Base-by-base conservation (phyloP, 257 asterid species). In the Salvia rosmarinus region DNA sequence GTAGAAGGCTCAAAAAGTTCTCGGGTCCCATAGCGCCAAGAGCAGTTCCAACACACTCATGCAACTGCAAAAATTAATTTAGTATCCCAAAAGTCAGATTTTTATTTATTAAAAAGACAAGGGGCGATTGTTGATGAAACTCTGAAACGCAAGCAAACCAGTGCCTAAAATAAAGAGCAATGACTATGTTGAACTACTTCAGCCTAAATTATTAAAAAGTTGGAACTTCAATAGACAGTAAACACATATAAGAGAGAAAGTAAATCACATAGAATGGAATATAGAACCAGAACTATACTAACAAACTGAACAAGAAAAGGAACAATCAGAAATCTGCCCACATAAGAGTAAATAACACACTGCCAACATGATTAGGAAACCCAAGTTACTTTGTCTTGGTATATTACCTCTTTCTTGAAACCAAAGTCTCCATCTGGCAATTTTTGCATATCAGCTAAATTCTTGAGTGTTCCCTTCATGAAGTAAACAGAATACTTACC, bases 21-120 rank as follows among this genome's bases (percentile, higher is more conserved):
- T 84, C 95, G 20, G 99, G 95, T 74, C 98, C 99, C 97, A 95
- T 83, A 46, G 99, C 92, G 11, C 89, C 82, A 83, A 95, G 75
- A 75, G 96, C 96, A 43, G 92, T 77, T 78, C 98, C 99, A 19
- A 95, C 80, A 76, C 98, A 95, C 80, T 83, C 90, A 43, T 95
- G 99, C 82, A 95, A 85, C 99, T 94, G 95, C 75, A 75, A 71
- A 76, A 70, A 70, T 72, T 64, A 76, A 67, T 39, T 21, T 23
- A 65, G 65, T 68, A 28, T 35, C 14, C 67, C 64, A 28, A 9
- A 30, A 75, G 63, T 51, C 65, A 62, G 59, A 77, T 28, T 52
- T 55, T 28, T 58, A 62, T 39, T 1, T 23, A 17, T 9, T 39
- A 39, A 8, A 9, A 39, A 39, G 12, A 28, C 64, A 55, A 69